Evolutionary conservation across 805 yeast species (phyloP).

Genomic region (Cyberlindnera saturnus): DNA sequence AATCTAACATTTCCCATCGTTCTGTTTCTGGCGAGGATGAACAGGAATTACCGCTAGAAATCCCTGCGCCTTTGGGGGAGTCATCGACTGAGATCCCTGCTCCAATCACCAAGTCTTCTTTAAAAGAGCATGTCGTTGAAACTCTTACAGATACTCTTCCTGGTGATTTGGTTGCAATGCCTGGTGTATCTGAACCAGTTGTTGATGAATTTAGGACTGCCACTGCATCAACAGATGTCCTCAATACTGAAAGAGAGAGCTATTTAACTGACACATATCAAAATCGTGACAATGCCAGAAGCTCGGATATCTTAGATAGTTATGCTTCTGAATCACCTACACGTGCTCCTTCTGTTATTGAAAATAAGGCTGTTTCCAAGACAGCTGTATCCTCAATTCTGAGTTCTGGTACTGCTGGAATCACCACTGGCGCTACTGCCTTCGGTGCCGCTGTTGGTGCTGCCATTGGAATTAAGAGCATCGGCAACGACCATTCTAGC

Average conservation of each 20-base stretch:
- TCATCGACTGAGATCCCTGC: conserved; percentile 18
- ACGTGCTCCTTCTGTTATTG: not conserved
- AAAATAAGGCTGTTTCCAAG: not conserved
- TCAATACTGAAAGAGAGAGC: not conserved
- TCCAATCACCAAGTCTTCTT: conserved; percentile 3
- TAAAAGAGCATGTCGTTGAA: not conserved
- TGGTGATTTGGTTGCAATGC: not conserved
- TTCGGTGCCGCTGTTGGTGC: conserved; percentile 6
- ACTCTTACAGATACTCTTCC: not conserved
- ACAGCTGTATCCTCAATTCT: not conserved
- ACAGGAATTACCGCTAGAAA: conserved; percentile 21
- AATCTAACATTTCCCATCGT: not conserved
- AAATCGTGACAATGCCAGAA: conserved; percentile 10
- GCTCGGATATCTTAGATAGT: conserved; percentile 25
- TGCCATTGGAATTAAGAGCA: not conserved
- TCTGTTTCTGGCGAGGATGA: conserved; percentile 3
- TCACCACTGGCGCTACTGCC: conserved; percentile 7
- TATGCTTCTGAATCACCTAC: conserved; percentile 14
- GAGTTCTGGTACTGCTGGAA: conserved; percentile 7
- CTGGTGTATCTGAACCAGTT: not conserved
- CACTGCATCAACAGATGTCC: conserved; percentile 6
- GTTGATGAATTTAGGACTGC: conserved; percentile 15
- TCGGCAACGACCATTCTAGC: not conserved
- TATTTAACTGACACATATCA: not conserved
- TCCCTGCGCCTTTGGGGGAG: conserved; percentile 25